Conservation (phyloP, 805 yeast species). For the Yamadazyma sp. region DNA sequence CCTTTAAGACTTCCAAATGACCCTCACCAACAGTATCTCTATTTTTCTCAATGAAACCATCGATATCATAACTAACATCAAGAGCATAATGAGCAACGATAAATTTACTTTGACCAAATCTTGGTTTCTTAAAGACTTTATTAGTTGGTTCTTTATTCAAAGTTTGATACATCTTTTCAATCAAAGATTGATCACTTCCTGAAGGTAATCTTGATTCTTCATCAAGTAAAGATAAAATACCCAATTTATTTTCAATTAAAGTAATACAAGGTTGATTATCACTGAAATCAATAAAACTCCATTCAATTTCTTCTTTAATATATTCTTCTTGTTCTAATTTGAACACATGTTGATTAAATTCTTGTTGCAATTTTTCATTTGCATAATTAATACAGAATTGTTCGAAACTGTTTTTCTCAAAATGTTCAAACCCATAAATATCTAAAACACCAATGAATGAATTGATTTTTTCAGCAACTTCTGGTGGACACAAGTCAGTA, state of each 20-base stretch:
- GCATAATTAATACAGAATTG: constrained; percentile 98
- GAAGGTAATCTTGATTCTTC: constrained; percentile 95
- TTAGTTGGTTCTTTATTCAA: constrained; percentile 75
- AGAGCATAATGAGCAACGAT: constrained; percentile 92
- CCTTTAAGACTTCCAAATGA: constrained; percentile 78
- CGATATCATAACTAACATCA: constrained; percentile 88
- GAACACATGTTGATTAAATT: constrained; percentile 95
- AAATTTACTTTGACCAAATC: constrained; percentile 89
- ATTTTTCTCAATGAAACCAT: constrained; percentile 94
- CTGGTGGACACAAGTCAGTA: constrained; percentile 74
- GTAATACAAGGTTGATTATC: constrained; percentile 97
- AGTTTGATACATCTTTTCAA: constrained; percentile 82
- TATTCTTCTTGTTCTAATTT: constrained; percentile 96
- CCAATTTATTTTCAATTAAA: constrained; percentile 84
- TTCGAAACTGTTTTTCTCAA: constrained; percentile 90
- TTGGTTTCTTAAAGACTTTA: constrained; percentile 82
- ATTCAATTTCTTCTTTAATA: constrained; percentile 85
- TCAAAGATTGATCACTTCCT: constrained; percentile 90
- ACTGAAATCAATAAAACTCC: constrained; percentile 94
- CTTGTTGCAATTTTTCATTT: constrained; percentile 95
- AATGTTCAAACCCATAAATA: constrained; percentile 97
- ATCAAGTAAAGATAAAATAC: constrained; percentile 83
- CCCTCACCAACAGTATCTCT: constrained; percentile 98
- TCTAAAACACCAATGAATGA: constrained; percentile 94
- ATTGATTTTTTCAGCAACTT: constrained; percentile 53